Percentiles rank a stretch among this genome's conserved stretches.
These are phyloP conservation scores for Toxicodendron radicans DNA, from an alignment of 345 rosid species.

Conservation along the genomic window DNA sequence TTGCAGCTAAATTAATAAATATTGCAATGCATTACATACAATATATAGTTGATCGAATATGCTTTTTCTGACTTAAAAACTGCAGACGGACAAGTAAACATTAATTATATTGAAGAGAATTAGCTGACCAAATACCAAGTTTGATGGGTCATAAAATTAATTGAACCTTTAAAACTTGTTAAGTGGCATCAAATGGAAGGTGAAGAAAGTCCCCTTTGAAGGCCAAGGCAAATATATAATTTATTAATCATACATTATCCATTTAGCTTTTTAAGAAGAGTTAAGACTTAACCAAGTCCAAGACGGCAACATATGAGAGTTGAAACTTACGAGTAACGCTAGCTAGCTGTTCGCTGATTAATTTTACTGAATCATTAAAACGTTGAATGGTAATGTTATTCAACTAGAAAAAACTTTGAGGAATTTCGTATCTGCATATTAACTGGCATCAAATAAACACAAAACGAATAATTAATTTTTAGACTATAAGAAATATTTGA, in stretches of 20 bases:
- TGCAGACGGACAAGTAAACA: background rate
- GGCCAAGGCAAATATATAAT: background rate
- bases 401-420: background rate
- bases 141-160: background rate
- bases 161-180: background rate
- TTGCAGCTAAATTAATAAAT: too few relatives aligned
- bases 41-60: too few relatives aligned
- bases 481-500: too few relatives aligned
- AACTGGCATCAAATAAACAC: conserved; percentile 9
- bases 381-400: background rate
- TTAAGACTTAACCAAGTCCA: conserved; percentile 5
- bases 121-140: background rate
- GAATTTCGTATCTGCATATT: background rate
- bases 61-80: background rate
- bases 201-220: background rate
- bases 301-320: background rate
- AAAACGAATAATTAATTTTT: background rate
- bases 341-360: background rate
- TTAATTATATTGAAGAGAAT: background rate
- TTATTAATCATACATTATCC: background rate
- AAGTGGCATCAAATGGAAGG: background rate
- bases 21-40: too few relatives aligned
- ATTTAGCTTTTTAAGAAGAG: background rate
- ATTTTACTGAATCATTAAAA: background rate
- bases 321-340: background rate